Percentiles rank a stretch among this genome's conserved stretches.
These are phyloP conservation scores for Polygonum aviculare DNA, from an alignment of 148 eudicot species.

Conservation along the genomic window DNA sequence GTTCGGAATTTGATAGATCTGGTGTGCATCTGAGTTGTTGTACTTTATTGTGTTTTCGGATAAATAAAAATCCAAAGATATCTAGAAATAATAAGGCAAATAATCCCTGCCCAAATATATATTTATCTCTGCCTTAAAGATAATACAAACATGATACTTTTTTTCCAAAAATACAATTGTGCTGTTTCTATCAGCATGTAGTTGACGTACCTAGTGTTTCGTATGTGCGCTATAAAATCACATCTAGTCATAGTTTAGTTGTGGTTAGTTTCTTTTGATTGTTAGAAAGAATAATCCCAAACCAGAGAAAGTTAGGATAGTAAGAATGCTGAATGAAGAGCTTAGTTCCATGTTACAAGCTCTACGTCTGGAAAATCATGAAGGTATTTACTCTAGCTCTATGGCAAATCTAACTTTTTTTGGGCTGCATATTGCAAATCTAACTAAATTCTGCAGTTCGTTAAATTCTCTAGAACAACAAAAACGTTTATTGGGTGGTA, in stretches of 20 bases:
- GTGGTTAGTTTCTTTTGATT: no score
- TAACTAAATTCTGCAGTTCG: no score
- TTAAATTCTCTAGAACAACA: no score
- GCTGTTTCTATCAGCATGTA: no score
- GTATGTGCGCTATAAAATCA: no score
- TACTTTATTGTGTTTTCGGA: not conserved
- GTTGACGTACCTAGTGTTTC: no score
- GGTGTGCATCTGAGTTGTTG: not conserved
- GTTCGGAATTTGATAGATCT: slow-evolving; percentile 2
- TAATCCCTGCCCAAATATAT: not conserved
- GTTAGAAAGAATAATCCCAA: not conserved
- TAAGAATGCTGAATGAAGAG: not conserved
- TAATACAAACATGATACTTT: not conserved
- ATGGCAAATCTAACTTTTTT: no score
- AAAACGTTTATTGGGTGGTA: no score
- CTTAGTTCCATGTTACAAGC: not conserved
- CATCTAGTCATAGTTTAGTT: no score
- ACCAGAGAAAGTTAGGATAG: not conserved
- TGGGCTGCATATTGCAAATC: no score
- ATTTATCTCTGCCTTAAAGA: not conserved
- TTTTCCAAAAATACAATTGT: not conserved
- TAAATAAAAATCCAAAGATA: no score
- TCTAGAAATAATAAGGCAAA: not conserved
- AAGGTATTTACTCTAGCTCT: not conserved
- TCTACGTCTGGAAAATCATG: not conserved